These are phyloP conservation scores for Talaromyces sp. DNA, from an alignment of 2,329 filamentous ascomycete genomes.

Conservation along the genomic window DNA sequence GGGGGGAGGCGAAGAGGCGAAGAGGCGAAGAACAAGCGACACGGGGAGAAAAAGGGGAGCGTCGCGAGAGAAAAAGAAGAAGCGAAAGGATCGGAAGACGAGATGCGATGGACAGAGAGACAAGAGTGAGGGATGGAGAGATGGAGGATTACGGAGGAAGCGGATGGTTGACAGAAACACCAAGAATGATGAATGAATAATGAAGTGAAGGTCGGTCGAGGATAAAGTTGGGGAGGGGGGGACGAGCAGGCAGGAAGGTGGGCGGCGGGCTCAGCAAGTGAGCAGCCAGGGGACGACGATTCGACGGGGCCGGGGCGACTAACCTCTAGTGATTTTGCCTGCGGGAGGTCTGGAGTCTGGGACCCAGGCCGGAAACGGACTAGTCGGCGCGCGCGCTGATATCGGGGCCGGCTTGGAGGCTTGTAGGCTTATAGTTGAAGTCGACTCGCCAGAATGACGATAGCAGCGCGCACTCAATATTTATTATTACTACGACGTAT, in stretches of 20 bases:
- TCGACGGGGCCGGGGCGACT: conserved; percentile 5
- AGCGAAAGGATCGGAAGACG: neutral
- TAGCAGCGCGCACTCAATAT: neutral
- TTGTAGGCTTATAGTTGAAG: no score
- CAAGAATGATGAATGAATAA: neutral
- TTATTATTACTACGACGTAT: no score
- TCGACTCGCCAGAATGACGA: neutral
- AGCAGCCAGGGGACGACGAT: conserved; percentile 13
- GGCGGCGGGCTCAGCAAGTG: neutral
- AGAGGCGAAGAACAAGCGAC: neutral
- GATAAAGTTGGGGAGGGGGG: conserved; percentile 17
- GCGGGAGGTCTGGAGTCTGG: conserved; percentile 1
- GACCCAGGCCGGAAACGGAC: neutral
- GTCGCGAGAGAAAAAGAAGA: neutral
- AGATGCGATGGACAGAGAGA: neutral
- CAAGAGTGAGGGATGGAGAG: conserved; percentile 10
- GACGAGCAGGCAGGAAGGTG: conserved; percentile 6
- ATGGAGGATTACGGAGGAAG: conserved; percentile 5
- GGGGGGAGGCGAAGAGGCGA: no score
- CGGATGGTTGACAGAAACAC: conserved; percentile 13
- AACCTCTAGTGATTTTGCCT: neutral
- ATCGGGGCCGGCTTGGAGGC: neutral
- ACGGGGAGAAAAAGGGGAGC: neutral
- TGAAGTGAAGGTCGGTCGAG: conserved; percentile 14
- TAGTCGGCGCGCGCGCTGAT: neutral